A percentile compares a stretch with the other conserved stretches of the same genome.
These are phyloP conservation scores for Zalaria obscura DNA, from an alignment of 2,329 filamentous ascomycete genomes.

Conservation along the genomic window DNA sequence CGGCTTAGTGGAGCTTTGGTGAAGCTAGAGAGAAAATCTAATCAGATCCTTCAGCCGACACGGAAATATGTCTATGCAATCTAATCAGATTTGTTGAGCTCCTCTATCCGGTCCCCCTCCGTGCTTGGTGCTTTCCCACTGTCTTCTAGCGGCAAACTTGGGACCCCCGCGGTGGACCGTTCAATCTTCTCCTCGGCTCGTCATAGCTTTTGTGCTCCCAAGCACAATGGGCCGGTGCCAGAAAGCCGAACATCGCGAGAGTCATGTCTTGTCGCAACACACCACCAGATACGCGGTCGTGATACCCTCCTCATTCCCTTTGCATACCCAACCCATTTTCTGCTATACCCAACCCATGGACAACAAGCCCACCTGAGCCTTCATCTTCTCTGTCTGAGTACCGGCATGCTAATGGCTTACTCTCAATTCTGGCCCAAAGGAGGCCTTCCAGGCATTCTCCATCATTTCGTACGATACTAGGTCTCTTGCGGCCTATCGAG, in stretches of 20 bases:
- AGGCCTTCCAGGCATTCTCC: slow-evolving; percentile 12
- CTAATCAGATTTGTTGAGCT: neutral
- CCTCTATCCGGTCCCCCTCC: no score
- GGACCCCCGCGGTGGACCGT: neutral
- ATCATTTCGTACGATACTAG: slow-evolving; percentile 13
- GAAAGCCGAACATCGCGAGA: neutral
- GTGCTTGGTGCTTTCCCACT: no score
- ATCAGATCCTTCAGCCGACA: neutral
- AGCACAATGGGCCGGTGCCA: neutral
- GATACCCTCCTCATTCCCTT: neutral
- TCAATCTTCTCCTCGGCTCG: neutral
- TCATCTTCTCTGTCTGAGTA: neutral
- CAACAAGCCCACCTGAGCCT: neutral
- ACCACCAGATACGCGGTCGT: neutral
- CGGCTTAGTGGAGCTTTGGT: no score
- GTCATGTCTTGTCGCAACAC: neutral
- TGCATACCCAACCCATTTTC: neutral
- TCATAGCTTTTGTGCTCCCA: neutral
- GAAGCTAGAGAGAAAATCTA: neutral
- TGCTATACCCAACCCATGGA: neutral
- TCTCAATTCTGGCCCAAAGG: slow-evolving; percentile 17
- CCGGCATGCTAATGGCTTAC: neutral
- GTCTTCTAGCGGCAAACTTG: neutral
- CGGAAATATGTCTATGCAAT: neutral
- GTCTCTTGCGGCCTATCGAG: neutral